phyloP scores from a whole-genome alignment of 768 basidiomycete genomes.

The Collybia nuda region DNA sequence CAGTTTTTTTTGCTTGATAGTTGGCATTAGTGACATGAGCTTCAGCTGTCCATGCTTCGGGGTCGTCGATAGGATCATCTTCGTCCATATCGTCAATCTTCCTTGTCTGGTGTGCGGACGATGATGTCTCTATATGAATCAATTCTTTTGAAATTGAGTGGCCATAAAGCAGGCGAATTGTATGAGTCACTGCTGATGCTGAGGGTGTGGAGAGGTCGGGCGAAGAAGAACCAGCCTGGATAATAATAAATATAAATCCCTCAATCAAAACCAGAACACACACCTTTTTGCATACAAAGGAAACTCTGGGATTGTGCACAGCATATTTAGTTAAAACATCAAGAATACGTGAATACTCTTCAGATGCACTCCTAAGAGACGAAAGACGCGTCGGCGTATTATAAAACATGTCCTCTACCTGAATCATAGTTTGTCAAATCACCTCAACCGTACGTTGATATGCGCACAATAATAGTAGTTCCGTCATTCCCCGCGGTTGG shows the following conservation, averaged over 20 bases:
- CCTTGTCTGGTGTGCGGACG: slow-evolving; percentile 26
- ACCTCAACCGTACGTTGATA: not conserved
- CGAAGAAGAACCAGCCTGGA: slow-evolving; percentile 65
- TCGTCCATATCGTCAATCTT: slow-evolving; percentile 26
- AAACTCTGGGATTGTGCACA: slow-evolving; percentile 84
- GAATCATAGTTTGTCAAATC: not conserved
- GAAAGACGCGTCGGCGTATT: slow-evolving; percentile 88
- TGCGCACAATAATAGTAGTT: slow-evolving; percentile 78
- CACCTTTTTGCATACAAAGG: slow-evolving; percentile 93
- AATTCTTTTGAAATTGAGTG: slow-evolving; percentile 80
- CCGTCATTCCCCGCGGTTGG: slow-evolving; percentile 95
- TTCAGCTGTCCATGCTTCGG: slow-evolving; percentile 68
- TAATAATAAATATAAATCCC: not conserved
- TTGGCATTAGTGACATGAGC: slow-evolving; percentile 84
- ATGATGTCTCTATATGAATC: slow-evolving; percentile 37
- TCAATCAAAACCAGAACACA: not conserved
- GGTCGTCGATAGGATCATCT: slow-evolving; percentile 30
- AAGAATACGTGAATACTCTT: slow-evolving; percentile 90
- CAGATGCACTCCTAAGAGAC: slow-evolving; percentile 79
- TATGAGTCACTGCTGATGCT: slow-evolving; percentile 58
- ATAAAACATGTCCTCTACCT: slow-evolving; percentile 97
- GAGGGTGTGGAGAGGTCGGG: slow-evolving; percentile 85
- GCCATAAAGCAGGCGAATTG: slow-evolving; percentile 82
- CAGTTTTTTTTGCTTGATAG: slow-evolving; percentile 83
- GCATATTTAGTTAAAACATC: slow-evolving; percentile 94